Base-by-base conservation (phyloP, 495 filamentous ascomycete species). In the Penicillium canescens region DNA sequence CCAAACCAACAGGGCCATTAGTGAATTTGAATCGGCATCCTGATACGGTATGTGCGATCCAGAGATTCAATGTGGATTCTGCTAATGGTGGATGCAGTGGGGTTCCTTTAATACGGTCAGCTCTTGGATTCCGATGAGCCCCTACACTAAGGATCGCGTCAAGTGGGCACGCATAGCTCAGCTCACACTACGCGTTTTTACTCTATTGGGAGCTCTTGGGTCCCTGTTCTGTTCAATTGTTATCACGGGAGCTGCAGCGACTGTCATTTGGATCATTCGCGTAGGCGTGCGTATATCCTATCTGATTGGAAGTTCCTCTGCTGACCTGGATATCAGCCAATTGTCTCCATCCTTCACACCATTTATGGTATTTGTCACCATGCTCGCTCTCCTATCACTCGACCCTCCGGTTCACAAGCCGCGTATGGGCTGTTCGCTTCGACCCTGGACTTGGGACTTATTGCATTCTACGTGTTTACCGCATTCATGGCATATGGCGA, bases 391-490 rank as follows among this genome's bases (percentile, higher is more conserved):
- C 79, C 88, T 0, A 81, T 85, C 49, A 77, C 70, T 16, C 81
- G 90, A 18, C 85, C 91, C 3, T 82, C 92, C 1, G 86, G 75
- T 6, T 92, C 89, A 39, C 87, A 91, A 6, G 86, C 89, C 8
- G 91, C 87, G 52, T 96, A 96, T 65, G 90, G 91, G 66, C 61
- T 93, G 37, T 96, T 95, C 60, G 85, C 91, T 12, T 73, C 82
- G 6, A 70, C 87, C 18, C 79, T 88, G 10, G 92, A 97, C 63
- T 69, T 83, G 10, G 82, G 82, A 10, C 71, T 92, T 23, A 71
- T 93, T 26, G 88, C 90, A 3, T 87, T 94, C 61, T 91, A 91
- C 54, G 80, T 84, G 18, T 93, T 90, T 61, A 85, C 84, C 2
- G 82, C 83, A 8, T 69, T 87, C 31, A 69, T 88, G 10, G 72